These are phyloP conservation scores for Bondarzewia mesenterica DNA, from an alignment of 1,284 basidiomycete species.

Conservation along the genomic window DNA sequence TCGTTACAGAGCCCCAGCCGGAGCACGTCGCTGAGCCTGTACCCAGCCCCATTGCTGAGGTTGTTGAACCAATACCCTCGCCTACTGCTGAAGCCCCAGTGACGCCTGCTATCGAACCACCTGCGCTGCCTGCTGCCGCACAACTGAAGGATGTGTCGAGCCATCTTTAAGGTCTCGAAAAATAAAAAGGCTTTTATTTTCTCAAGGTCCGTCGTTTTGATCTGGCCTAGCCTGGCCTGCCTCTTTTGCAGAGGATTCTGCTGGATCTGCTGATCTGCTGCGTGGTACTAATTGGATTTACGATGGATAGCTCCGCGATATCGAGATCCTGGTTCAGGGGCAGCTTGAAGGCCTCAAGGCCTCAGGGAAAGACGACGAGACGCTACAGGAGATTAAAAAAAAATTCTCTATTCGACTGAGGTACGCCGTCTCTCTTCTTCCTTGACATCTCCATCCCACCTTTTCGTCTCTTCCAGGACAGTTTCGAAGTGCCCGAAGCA, in stretches of 20 bases:
- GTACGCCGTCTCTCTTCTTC: conserved; percentile 32
- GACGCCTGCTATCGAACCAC: too few species aligned
- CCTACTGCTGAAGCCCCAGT: too few species aligned
- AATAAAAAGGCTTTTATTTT: conserved; percentile 98
- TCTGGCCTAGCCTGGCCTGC: too few species aligned
- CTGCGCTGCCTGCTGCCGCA: too few species aligned
- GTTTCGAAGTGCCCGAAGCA: conserved; percentile 66
- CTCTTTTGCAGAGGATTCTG: background rate
- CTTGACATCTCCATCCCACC: background rate
- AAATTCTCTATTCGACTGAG: conserved; percentile 93
- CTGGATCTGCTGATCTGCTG: background rate
- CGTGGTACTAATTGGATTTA: background rate
- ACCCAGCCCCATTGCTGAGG: conserved; percentile 12
- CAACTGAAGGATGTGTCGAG: conserved; percentile 81
- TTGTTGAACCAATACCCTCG: too few species aligned
- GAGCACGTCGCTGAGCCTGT: conserved; percentile 11
- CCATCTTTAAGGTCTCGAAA: conserved; percentile 85
- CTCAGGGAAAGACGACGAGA: conserved; percentile 56
- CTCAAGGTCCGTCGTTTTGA: conserved; percentile 62
- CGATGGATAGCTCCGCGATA: conserved; percentile 71
- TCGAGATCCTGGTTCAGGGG: conserved; percentile 87
- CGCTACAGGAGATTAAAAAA: conserved; percentile 82
- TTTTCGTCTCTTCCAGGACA: conserved; percentile 29
- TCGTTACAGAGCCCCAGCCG: background rate
- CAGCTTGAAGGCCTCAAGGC: conserved; percentile 57